A percentile compares a stretch with the other conserved stretches of the same genome.
Conservation (phyloP, 805 yeast genomes). For the Starmerella kuoi region DNA sequence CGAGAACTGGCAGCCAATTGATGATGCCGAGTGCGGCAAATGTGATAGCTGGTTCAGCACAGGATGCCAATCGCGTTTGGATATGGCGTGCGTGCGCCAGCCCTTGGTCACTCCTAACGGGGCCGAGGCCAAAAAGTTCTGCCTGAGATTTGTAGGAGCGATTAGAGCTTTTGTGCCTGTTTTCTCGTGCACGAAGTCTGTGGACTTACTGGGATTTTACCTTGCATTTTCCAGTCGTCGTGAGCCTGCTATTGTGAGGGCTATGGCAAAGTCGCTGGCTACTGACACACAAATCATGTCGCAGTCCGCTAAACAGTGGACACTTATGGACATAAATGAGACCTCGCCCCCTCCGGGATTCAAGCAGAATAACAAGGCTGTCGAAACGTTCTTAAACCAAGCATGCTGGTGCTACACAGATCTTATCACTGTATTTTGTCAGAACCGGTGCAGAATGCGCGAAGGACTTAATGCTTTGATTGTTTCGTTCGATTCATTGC, state of each 20-base stretch:
- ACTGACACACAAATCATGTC: conserved; percentile 15
- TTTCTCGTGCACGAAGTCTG: conserved; percentile 19
- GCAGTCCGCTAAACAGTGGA: conserved; percentile 23
- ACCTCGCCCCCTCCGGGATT: conserved; percentile 21
- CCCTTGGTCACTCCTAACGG: background rate
- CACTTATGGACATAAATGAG: conserved; percentile 33
- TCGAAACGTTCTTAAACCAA: conserved; percentile 26
- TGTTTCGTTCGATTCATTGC: conserved; percentile 63
- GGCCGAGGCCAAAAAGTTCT: conserved; percentile 20
- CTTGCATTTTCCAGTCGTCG: conserved; percentile 24
- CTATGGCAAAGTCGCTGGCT: conserved; percentile 20
- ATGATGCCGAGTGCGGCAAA: background rate
- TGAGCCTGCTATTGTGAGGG: conserved; percentile 25
- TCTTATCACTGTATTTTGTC: conserved; percentile 37
- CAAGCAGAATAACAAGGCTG: conserved; percentile 20
- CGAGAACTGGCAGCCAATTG: conserved; percentile 2
- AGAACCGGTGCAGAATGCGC: conserved; percentile 73
- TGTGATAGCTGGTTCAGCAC: conserved; percentile 6
- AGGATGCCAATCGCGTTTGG: conserved; percentile 13
- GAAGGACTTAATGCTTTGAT: conserved; percentile 52
- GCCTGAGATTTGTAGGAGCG: conserved; percentile 15
- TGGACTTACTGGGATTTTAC: conserved; percentile 27
- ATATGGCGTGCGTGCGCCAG: conserved; percentile 10
- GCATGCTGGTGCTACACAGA: conserved; percentile 36
- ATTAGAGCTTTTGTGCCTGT: conserved; percentile 18